Evolutionary conservation across 2,329 filamentous ascomycete species (phyloP), one percentile per base, ranked within the genome.

Genomic region (Verruconis gallopava): DNA sequence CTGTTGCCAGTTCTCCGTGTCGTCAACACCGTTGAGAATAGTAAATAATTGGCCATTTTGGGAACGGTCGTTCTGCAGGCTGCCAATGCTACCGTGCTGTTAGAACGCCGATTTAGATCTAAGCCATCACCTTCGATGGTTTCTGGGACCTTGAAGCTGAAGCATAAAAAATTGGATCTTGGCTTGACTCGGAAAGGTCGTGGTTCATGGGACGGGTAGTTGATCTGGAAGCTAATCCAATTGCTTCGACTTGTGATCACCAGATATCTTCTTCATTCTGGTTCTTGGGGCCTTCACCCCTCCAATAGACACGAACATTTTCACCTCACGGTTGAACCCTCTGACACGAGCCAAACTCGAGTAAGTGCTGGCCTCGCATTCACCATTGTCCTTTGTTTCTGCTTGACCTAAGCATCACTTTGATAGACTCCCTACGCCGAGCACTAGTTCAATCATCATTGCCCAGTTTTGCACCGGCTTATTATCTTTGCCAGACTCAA

Each of bases 81-180:
- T 42, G 6, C 40, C 40, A 42, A 42, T 42, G 40, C 41, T 39
- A 43, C 41, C 41, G 21, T 43, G 41, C 34, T 43, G 41, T 28
- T 43, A 43, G 41, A 43, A 21, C 37, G 38, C 38, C 19, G 17
- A 39, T 36, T 36, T 43, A 22, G 34, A 35, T 38, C 41, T 43
- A 21, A 38, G 40, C 21, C 40, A 20, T 42, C 19, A 11, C 13
- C 34, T 42, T 21, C 40, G 18, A 37, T 42, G 6, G n/a, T 33
- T 17, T 37, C 17, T 42, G 19, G 39, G 30, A 17, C 21, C 38
- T 25, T 18, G 30, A 17, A 9, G 5, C 18, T 34, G 4, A 18
- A 14, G n/a, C n/a, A n/a, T 9, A 30, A 30, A 30, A n/a, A n/a
- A 30, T 30, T 30, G 25, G 25, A 30, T 30, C 25, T 30, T 30